phyloP scores from a whole-genome alignment of 169 alveolate species.

The Miamiensis avidus region DNA sequence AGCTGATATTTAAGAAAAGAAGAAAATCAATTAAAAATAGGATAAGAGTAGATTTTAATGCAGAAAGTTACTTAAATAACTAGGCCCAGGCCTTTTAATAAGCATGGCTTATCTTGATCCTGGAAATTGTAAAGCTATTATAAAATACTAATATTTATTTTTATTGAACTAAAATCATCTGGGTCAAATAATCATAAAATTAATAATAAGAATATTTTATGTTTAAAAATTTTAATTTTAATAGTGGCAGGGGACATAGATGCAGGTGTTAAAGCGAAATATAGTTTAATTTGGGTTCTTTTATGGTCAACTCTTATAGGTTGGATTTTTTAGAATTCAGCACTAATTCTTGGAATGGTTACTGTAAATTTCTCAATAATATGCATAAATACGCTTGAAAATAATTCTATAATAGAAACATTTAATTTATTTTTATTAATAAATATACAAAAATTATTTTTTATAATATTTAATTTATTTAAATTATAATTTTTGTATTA shows the following conservation, averaged over 20 bases:
- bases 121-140: slow-evolving; percentile 41
- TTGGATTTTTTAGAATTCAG: slow-evolving; percentile 28
- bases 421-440: no score
- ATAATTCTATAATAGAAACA: no score
- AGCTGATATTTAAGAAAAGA: no score
- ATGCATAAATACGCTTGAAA: no score
- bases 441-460: no score
- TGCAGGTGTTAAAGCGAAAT: slow-evolving; percentile 50
- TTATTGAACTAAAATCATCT: no score
- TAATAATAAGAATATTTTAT: no score
- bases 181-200: no score
- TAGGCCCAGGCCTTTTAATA: slow-evolving; percentile 56
- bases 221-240: neutral
- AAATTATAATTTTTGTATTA: no score
- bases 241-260: slow-evolving; percentile 59
- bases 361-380: slow-evolving; percentile 24
- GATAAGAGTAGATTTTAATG: neutral
- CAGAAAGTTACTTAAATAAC: neutral
- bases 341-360: slow-evolving; percentile 51
- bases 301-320: slow-evolving; percentile 47
- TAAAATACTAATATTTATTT: no score
- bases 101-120: slow-evolving; percentile 59
- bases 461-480: no score
- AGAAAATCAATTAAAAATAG: neutral
- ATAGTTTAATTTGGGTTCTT: slow-evolving; percentile 49